phyloP scores from a whole-genome alignment of 352 stramenopile genomes.

The Globisporangium acanthophoron region DNA sequence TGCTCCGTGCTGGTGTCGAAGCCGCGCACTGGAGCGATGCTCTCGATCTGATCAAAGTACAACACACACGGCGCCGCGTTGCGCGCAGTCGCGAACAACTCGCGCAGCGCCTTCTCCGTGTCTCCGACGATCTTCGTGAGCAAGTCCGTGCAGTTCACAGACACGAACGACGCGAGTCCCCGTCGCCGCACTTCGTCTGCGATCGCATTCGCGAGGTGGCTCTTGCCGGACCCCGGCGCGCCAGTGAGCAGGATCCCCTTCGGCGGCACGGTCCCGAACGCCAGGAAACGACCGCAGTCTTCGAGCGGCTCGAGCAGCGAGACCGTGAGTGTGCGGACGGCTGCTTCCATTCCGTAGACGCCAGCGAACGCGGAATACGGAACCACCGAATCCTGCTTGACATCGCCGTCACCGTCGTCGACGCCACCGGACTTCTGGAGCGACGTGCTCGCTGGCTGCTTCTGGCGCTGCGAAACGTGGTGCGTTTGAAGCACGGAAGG shows the following conservation, averaged over 20 bases:
- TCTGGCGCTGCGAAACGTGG: slow-evolving; percentile 81
- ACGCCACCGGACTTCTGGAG: slow-evolving; percentile 9
- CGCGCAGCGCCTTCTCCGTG: slow-evolving; percentile 83
- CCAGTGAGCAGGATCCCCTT: slow-evolving; percentile 98
- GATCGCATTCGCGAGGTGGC: slow-evolving; percentile 83
- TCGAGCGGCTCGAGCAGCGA: slow-evolving; percentile 97
- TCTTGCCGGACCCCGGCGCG: slow-evolving; percentile 98
- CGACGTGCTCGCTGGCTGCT: slow-evolving; percentile 24
- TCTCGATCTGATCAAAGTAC: slow-evolving; percentile 92
- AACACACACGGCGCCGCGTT: slow-evolving; percentile 70
- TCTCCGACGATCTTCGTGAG: slow-evolving; percentile 89
- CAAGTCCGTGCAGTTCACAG: slow-evolving; percentile 85
- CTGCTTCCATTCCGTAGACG: slow-evolving; percentile 96
- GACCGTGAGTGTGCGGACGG: slow-evolving; percentile 93
- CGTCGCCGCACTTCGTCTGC: slow-evolving; percentile 50
- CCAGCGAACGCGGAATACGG: slow-evolving; percentile 40
- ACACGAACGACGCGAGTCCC: slow-evolving; percentile 79
- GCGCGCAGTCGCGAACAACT: slow-evolving; percentile 83
- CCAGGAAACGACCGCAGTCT: slow-evolving; percentile 93
- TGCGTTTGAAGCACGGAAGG: slow-evolving; percentile 96
- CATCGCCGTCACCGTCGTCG: not conserved
- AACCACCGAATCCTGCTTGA: not conserved
- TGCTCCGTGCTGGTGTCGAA: slow-evolving; percentile 91
- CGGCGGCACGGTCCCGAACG: slow-evolving; percentile 95
- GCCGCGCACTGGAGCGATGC: slow-evolving; percentile 76